Base-by-base conservation (phyloP, 2,329 filamentous ascomycete species). In the Cordyceps tenuipes region DNA sequence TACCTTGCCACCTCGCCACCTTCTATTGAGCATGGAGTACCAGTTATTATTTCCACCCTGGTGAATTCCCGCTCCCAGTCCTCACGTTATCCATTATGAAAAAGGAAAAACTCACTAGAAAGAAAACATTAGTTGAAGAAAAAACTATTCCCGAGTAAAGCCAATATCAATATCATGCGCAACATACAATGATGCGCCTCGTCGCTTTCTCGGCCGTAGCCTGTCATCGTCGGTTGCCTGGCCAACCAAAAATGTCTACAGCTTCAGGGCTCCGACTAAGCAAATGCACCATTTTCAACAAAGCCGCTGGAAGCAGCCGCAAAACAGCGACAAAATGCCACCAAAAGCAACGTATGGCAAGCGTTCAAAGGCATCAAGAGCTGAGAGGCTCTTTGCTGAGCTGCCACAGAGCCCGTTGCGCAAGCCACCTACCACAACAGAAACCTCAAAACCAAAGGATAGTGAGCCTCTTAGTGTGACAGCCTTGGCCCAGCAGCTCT, bases 311-410 rank as follows among this genome's bases (percentile, higher is more conserved):
- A 17, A 15, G 7, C 41, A 47, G 34, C 57, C 34, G 44, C 59
- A 47, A 13, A 17, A 12, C 31, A 17, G 47, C 46, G 15, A 44
- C 41, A 73, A 66, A 29, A 83, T 82, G 81, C 70, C 77, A 41
- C 75, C 76, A 60, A 72, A 73, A 54, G 69, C 72, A 3, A 79
- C 75, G 61, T 84, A 83, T 70, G 82, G 81, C 61, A 82, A 79
- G 62, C 72, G 73, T 49, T 72, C 73, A 34, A 80, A 74, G 61
- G 76, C 77, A 49, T 72, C 77, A 29, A 79, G 74, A 62, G 72
- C 76, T 19, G 75, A 80, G 47, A 73, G 78, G 23, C 69, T 81
- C 49, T 82, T 83, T 63, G 76, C 76, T 21, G 78, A 82, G 64
- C 68, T 83, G 9, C 79, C 80, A 0, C 76, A 76, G 61, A 82